These are phyloP conservation scores for Fistulina hepatica DNA, from an alignment of 1,284 basidiomycete genomes.

Conservation along the genomic window DNA sequence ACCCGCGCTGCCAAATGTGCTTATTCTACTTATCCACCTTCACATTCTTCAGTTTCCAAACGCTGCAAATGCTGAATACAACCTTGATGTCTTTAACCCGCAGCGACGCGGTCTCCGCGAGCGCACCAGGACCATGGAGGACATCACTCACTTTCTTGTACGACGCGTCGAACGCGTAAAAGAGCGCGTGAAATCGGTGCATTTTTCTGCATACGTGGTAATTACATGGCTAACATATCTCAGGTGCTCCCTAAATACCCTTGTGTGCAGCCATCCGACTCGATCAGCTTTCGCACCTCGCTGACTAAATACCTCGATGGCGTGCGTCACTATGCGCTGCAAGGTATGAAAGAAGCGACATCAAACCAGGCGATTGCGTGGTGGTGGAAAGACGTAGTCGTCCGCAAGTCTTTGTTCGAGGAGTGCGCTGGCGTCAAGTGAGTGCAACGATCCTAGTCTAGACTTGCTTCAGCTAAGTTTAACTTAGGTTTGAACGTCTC, in stretches of 20 bases:
- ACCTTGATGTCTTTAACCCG: constrained; percentile 36
- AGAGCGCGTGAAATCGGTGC: constrained; percentile 26
- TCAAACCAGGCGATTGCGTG: constrained; percentile 18
- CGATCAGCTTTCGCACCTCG: constrained; percentile 36
- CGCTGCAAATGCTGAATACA: constrained; percentile 27
- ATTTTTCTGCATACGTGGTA: constrained; percentile 7
- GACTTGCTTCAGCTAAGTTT: not conserved
- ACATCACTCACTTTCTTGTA: constrained; percentile 39
- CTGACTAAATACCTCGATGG: constrained; percentile 39
- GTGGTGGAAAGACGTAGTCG: constrained; percentile 46
- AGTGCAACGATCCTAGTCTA: constrained; percentile 6
- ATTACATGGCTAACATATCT: constrained; percentile 1
- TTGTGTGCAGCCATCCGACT: constrained; percentile 37
- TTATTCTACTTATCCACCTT: constrained; percentile 38
- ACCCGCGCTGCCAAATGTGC: constrained; percentile 20
- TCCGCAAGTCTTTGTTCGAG: constrained; percentile 41
- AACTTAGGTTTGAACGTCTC: constrained; percentile 37
- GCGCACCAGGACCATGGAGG: constrained; percentile 39
- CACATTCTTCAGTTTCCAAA: constrained; percentile 38
- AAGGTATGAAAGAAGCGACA: constrained; percentile 14
- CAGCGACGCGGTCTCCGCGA: constrained; percentile 35
- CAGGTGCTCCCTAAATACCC: constrained; percentile 40
- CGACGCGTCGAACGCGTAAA: constrained; percentile 29
- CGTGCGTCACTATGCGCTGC: constrained; percentile 28
- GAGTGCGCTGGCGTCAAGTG: constrained; percentile 44